Base-by-base conservation (phyloP, 306 rosid species). In the Casuarina cunninghamiana region DNA sequence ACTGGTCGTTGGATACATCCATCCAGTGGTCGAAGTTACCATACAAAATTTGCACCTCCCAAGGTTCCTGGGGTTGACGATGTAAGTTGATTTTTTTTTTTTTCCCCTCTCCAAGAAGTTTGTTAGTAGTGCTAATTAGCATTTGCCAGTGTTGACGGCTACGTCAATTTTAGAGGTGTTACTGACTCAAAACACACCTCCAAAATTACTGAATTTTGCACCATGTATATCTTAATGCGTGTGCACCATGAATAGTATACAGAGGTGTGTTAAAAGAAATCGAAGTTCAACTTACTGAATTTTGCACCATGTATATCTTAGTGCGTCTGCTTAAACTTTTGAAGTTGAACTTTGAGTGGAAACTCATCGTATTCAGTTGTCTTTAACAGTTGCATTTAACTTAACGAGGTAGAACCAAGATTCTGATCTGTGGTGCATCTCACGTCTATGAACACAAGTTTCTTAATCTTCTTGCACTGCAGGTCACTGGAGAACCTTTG, bases 1-100 rank as follows among this genome's bases (percentile, higher is more conserved):
- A 92, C 97, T 37, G 97, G 97, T 60, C 93, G 97, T 43, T 94
- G 98, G 98, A 92, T 92, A 75, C 98, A 94, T 86, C 93, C 97
- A 17, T 78, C 93, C 42, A 94, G 98, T 82, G 98, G 98, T 69
- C 87, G 97, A 83, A 89, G 89, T 55, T 94, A 94, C 82, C 98
- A 94, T 83, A 89, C 95, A 1, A 94, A 90, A 85, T 94, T 88
- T 84, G 93, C 97, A 32, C 98, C 97, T 69, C 93, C 98, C 26
- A 94, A 88, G 89, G 78, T 55, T 76, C 78, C 91, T 26, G 97
- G 93, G n/a, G 85, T 84, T 74, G 98, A 94, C 87, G 98, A 94
- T 89, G 98, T 88, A 84, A 88, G 77, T 72, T 49, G 37, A 62
- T 42, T 13, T 35, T 35, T 16, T 13, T 13, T 42, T 35, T 9